Evolutionary conservation across 176 grass and related monocot species (phyloP).

Genomic region (Lolium perenne): DNA sequence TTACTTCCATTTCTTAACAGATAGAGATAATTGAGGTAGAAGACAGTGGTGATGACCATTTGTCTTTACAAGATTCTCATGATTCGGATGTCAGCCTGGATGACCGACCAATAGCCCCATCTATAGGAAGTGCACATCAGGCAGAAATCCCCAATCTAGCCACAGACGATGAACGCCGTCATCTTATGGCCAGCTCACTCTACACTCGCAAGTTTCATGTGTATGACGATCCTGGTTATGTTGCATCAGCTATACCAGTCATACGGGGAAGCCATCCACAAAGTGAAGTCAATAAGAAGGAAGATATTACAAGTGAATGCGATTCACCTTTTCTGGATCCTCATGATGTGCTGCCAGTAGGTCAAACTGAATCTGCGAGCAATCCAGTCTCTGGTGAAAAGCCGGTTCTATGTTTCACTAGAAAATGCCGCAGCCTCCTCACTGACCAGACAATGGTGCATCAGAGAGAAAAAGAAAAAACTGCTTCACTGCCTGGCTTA

Average conservation of each 20-base stretch:
- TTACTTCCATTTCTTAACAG: not conserved
- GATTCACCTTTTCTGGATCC: slow-evolving; percentile 1
- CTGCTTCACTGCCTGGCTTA: slow-evolving; percentile 48
- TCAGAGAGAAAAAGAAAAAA: slow-evolving; percentile 16
- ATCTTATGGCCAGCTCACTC: slow-evolving; percentile 16
- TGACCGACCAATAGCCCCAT: slow-evolving; percentile 47
- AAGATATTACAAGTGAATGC: slow-evolving; percentile 18
- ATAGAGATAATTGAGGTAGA: slow-evolving; percentile 18
- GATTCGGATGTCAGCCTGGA: slow-evolving; percentile 44
- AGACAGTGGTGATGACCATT: not conserved
- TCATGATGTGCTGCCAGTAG: slow-evolving; percentile 19
- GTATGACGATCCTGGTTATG: slow-evolving; percentile 36
- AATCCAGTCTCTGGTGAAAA: slow-evolving; percentile 26
- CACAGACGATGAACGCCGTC: slow-evolving; percentile 28
- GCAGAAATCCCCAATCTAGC: slow-evolving; percentile 50
- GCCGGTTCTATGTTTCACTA: slow-evolving; percentile 22
- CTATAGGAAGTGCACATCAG: slow-evolving; percentile 62
- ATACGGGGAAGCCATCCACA: slow-evolving; percentile 38
- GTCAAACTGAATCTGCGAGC: slow-evolving; percentile 18
- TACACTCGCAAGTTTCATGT: slow-evolving; percentile 5
- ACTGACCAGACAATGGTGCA: not conserved
- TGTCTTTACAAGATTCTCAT: slow-evolving; percentile 41
- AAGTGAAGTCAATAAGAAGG: not conserved
- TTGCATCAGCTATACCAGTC: slow-evolving; percentile 47
- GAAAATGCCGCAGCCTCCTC: not conserved